Conservation (phyloP, 1,284 basidiomycete genomes). For the Rhodotorula sp. region DNA sequence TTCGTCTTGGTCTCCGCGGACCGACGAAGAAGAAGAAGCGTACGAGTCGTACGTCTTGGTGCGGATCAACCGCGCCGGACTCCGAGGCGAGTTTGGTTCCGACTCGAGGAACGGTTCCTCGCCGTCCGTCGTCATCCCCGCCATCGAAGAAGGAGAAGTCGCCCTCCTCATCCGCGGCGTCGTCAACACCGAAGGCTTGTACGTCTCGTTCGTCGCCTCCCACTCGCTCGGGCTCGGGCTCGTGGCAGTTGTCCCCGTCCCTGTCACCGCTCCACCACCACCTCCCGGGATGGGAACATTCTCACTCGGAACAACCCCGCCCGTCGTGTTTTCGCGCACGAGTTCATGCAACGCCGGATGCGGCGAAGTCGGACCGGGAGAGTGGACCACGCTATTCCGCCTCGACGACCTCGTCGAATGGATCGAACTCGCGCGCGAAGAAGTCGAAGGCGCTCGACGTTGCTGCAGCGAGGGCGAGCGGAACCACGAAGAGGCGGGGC, state of each 20-base stretch:
- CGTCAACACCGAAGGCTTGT: constrained; percentile 23
- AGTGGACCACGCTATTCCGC: neutral
- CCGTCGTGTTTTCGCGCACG: constrained; percentile 36
- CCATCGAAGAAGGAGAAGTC: neutral
- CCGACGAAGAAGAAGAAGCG: constrained; percentile 4
- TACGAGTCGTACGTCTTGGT: constrained; percentile 25
- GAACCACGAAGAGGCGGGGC: constrained; percentile 1
- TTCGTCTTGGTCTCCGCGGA: neutral
- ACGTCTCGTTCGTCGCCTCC: constrained; percentile 30
- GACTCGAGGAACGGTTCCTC: constrained; percentile 41
- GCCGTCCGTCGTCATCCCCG: constrained; percentile 11
- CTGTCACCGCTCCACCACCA: constrained; percentile 19
- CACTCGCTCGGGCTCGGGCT: constrained; percentile 7
- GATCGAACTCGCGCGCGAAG: constrained; percentile 30
- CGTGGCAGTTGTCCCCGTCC: neutral
- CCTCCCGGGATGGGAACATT: neutral
- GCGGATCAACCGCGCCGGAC: neutral
- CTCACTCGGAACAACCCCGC: constrained; percentile 16
- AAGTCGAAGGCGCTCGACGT: neutral
- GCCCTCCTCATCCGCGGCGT: constrained; percentile 7
- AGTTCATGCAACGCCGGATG: constrained; percentile 33
- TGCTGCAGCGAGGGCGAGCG: constrained; percentile 12
- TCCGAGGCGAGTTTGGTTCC: constrained; percentile 25
- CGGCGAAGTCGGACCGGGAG: neutral
- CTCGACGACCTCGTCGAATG: constrained; percentile 3